Evolutionary conservation across 345 rosid genomes (phyloP).

Genomic region (Crucihimalaya himalaica): DNA sequence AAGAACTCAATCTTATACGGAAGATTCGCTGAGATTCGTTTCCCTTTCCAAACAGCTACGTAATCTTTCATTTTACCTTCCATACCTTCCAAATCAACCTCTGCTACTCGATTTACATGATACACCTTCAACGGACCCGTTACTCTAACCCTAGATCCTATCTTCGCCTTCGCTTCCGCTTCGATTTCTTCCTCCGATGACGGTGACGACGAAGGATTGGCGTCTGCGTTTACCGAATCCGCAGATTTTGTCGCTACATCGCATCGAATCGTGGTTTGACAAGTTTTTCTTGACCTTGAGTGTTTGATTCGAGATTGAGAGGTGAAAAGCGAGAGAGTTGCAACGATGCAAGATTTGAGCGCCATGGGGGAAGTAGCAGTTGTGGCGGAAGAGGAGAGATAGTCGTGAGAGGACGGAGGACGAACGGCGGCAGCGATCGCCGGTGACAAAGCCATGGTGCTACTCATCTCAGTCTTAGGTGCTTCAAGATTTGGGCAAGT

Average conservation of each 20-base stretch:
- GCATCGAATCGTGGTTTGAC: constrained; percentile 41
- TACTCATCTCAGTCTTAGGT: constrained; percentile 21
- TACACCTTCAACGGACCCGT: constrained; percentile 76
- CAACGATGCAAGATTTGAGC: constrained; percentile 23
- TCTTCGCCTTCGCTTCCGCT: constrained; percentile 39
- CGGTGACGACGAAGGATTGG: constrained; percentile 34
- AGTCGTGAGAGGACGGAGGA: constrained; percentile 12
- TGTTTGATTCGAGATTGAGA: constrained; percentile 19
- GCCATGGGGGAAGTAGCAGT: neutral
- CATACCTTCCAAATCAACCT: constrained; percentile 68
- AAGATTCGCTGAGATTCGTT: constrained; percentile 70
- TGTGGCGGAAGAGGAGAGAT: constrained; percentile 3
- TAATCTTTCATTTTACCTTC: constrained; percentile 78
- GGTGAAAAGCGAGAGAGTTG: constrained; percentile 25
- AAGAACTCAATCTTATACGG: constrained; percentile 76
- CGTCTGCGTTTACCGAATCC: constrained; percentile 28
- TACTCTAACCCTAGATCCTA: constrained; percentile 71
- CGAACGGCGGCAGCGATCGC: constrained; percentile 23
- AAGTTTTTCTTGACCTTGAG: constrained; percentile 14
- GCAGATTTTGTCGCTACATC: constrained; percentile 42
- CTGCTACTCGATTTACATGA: constrained; percentile 76
- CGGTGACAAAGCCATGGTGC: constrained; percentile 30
- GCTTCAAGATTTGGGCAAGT: neutral
- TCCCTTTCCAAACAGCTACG: constrained; percentile 73
- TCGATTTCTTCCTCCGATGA: constrained; percentile 34